These are phyloP conservation scores for Asparagopsis taxiformis DNA, from an alignment of 31 red algal genomes.

Conservation along the genomic window DNA sequence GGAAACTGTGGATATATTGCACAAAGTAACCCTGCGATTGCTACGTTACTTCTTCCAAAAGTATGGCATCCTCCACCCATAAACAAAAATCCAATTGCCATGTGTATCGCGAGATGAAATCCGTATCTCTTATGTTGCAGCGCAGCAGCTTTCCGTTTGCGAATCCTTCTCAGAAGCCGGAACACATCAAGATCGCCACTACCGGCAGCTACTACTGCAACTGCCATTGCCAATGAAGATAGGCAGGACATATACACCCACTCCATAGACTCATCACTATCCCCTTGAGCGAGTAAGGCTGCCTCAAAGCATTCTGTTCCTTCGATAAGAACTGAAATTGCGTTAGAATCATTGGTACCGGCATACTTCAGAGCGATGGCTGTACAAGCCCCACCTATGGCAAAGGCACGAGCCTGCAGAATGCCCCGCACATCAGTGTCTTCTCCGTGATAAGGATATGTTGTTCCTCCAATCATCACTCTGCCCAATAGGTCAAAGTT, in stretches of 20 bases:
- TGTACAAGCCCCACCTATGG: slow-evolving; percentile 71
- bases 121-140: slow-evolving; percentile 57
- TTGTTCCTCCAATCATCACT: slow-evolving; percentile 29
- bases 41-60: slow-evolving; percentile 69
- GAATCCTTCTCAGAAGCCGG: slow-evolving; percentile 73
- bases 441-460: slow-evolving; percentile 32
- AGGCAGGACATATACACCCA: slow-evolving; percentile 62
- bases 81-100: slow-evolving; percentile 97
- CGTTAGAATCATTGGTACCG: slow-evolving; percentile 69
- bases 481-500: slow-evolving; percentile 37
- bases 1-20: slow-evolving; percentile 92
- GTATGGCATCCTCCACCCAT: slow-evolving; percentile 94
- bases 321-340: slow-evolving; percentile 36
- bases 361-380: slow-evolving; percentile 87
- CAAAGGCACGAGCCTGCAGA: slow-evolving; percentile 73
- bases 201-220: slow-evolving; percentile 75
- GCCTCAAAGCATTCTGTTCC: slow-evolving; percentile 55
- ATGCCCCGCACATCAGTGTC: slow-evolving; percentile 71
- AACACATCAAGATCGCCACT: slow-evolving; percentile 72
- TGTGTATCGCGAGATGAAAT: slow-evolving; percentile 75
- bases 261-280: slow-evolving; percentile 18
- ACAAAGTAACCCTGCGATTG: slow-evolving; percentile 82
- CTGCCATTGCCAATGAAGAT: slow-evolving; percentile 49
- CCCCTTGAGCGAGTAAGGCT: slow-evolving; percentile 33
- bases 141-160: slow-evolving; percentile 29